Evolutionary conservation across 768 basidiomycete species (phyloP).

Genomic region (Termitomyces bulborhizus): DNA sequence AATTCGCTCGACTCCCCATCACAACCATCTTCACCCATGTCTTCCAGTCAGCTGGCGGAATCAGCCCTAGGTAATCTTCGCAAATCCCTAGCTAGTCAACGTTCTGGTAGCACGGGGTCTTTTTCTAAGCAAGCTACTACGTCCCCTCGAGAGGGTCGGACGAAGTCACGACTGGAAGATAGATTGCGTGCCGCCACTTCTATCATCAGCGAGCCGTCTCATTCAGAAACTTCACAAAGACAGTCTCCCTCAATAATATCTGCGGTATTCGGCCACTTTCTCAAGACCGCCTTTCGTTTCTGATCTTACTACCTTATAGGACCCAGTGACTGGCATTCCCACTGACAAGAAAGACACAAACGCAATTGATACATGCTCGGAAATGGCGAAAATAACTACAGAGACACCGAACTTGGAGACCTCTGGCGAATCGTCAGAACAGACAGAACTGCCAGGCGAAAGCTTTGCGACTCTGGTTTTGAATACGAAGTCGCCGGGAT

Average conservation of each 20-base stretch:
- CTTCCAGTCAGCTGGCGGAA: conserved; percentile 55
- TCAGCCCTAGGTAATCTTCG: conserved; percentile 54
- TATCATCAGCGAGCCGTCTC: conserved; percentile 50
- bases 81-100: conserved; percentile 55
- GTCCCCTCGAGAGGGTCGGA: conserved; percentile 14
- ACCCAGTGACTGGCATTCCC: conserved; percentile 5
- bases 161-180: conserved; percentile 68
- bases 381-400: neutral
- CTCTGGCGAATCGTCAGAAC: neutral
- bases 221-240: conserved; percentile 31
- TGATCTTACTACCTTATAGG: conserved; percentile 25
- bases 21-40: conserved; percentile 24
- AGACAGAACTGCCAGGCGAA: neutral
- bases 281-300: conserved; percentile 38
- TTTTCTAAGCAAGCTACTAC: conserved; percentile 12
- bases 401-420: neutral
- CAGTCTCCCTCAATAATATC: conserved; percentile 31
- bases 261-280: conserved; percentile 21
- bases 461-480: neutral
- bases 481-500: neutral
- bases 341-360: neutral
- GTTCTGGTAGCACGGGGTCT: conserved; percentile 33
- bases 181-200: conserved; percentile 62
- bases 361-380: neutral
- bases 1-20: conserved; percentile 26